These are phyloP conservation scores for Fagus crenata DNA, from an alignment of 306 rosid genomes.

Conservation along the genomic window DNA sequence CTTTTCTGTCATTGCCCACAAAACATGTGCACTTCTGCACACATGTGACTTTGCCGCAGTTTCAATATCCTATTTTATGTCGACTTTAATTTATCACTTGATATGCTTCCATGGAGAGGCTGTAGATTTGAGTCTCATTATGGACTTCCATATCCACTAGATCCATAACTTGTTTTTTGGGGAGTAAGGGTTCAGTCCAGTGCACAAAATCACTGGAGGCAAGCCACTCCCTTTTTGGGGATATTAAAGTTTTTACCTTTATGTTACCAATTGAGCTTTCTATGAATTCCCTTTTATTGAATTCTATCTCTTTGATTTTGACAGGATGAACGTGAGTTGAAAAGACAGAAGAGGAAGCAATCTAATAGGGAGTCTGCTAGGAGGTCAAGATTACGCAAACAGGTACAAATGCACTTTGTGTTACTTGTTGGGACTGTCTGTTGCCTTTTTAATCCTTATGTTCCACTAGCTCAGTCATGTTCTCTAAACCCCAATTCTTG, in stretches of 20 bases:
- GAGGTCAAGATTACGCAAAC: constrained; percentile 97
- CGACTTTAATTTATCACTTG: neutral
- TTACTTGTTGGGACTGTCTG: neutral
- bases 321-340: constrained; percentile 93
- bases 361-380: constrained; percentile 97
- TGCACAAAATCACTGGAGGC: no score
- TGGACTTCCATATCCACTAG: neutral
- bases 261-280: neutral
- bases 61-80: neutral
- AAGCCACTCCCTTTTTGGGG: neutral
- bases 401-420: constrained; percentile 47
- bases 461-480: neutral
- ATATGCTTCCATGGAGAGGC: neutral
- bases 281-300: constrained; percentile 5
- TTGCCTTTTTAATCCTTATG: neutral
- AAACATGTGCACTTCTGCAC: neutral
- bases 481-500: neutral
- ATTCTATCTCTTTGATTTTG: constrained; percentile 28
- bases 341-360: constrained; percentile 96
- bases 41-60: neutral
- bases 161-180: neutral
- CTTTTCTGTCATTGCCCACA: neutral
- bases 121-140: neutral
- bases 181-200: no score
- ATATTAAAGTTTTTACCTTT: neutral